Base-by-base conservation (phyloP, 2,329 filamentous ascomycete species). In the Byssoonygena ceratinophila region DNA sequence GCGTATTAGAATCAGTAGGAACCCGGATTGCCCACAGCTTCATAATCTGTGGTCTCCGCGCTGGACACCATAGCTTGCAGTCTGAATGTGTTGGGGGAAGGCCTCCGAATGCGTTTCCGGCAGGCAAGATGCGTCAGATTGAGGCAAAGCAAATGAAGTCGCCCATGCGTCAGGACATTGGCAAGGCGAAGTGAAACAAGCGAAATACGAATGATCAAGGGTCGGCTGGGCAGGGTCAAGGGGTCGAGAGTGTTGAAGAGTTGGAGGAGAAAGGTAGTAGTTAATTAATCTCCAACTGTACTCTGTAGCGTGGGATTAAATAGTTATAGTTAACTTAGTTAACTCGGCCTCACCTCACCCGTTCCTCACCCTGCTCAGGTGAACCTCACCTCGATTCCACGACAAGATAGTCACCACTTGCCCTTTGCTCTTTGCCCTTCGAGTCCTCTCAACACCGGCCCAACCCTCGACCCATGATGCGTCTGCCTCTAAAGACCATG, bases 1-100 rank as follows among this genome's bases (percentile, higher is more conserved):
- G 9, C 31, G 9, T 41, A 31, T 46, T 47, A 43, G 23, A 37
- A 32, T 18, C 31, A 12, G 16, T 22, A 36, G 40, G 22, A 25
- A 32, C n/a, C 50, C 46, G 53, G 37, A 40, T 40, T 47, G 51
- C 59, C 27, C 60, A 73, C 70, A 62, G 66, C 68, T 65, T 71
- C 68, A 55, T 69, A 69, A 56, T 72, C 69, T 56, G 63, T 66
- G 57, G 67, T 69, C 57, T 68, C 68, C 54, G 65, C 61, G 54
- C 61, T 68, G 46, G 68, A 66, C 52, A 65, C 65, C 62, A 68
- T 68, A 51, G 61, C 66, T 60, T 55, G 48, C 25, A 41, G 43
- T 40, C 43, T 18, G 20, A 23, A 41, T 11, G 47, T 16, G n/a
- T n/a, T 22, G n/a, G 36, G 47, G 39, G 50, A n/a, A n/a, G n/a